Evolutionary conservation across 805 yeast genomes (phyloP), one percentile per base, ranked within the genome.

Genomic region (Schwanniomyces polymorphus): DNA sequence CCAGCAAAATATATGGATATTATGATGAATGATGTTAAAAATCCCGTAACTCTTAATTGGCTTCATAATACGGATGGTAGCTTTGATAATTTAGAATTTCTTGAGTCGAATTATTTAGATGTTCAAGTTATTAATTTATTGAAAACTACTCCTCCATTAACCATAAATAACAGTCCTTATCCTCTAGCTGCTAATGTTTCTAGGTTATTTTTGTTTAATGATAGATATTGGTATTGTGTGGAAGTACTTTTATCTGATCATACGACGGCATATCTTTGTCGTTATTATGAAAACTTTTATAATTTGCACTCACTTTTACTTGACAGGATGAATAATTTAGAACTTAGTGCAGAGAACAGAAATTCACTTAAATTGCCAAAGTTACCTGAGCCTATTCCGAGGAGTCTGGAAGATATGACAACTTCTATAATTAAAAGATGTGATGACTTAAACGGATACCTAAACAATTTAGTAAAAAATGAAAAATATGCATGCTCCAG

Each of bases 1-100:
- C 85, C 85, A 1, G 75, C 80, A 2, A 65, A 72, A 29, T 76
- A 75, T 54, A 78, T 73, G 18, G 76, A 70, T 42, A 75, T 76
- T 23, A 79, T 76, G n/a, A 66, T 69, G 26, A 71, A 72, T 46
- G 75, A 71, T 54, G 53, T 63, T 21, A 49, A 60, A 27, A 64
- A 68, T 47, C 78, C 76, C n/a, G 54, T 72, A 21, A 66, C 72
- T 7, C 52, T 64, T 38, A 54, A 50, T 43, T 72, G 77, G 77
- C 55, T 73, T 29, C 64, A 58, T 34, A 49, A 60, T 47, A 43
- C 29, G 7, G 38, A 45, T 17, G 33, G 41, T 7, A 23, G 35
- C 10, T 16, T 14, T 10, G 29, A 41, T 4, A 11, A 10, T 31
- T 42, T 41, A 17, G 53, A 55, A 40, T 45, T 55, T 25, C 44